A percentile compares a stretch with the other conserved stretches of the same genome.
Evolutionary conservation across 2,329 filamentous ascomycete genomes (phyloP).

Genomic region (Botryotinia narcissicola): DNA sequence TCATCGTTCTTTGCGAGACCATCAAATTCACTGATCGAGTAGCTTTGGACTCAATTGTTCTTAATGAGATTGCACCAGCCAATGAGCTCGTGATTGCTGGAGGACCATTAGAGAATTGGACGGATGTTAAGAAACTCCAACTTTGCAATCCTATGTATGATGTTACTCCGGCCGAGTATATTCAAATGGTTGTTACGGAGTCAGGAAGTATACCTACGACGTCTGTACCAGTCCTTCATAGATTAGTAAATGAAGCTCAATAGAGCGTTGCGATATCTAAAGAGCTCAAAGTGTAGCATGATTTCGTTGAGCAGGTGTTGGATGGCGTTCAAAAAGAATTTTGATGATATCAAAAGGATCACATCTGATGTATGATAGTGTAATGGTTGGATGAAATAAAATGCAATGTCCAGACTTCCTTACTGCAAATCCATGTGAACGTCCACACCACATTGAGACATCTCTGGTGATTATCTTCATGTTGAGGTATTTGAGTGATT

Average conservation of each 20-base stretch:
- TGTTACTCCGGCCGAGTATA: constrained; percentile 81
- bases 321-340: constrained; percentile 3
- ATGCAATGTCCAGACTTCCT: background rate
- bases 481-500: background rate
- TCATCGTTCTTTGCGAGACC: constrained; percentile 88
- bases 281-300: background rate
- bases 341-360: constrained; percentile 12
- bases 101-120: constrained; percentile 50
- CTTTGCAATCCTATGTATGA: constrained; percentile 82
- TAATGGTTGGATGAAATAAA: constrained; percentile 19
- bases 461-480: background rate
- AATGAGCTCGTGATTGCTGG: constrained; percentile 54
- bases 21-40: constrained; percentile 93
- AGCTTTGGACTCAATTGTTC: constrained; percentile 85
- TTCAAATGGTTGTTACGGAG: constrained; percentile 88
- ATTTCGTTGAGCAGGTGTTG: background rate
- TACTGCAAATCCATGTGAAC: background rate
- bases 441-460: background rate
- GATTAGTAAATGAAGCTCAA: constrained; percentile 48
- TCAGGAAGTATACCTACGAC: constrained; percentile 82
- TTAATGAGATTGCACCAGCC: constrained; percentile 85
- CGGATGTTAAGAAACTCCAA: constrained; percentile 58
- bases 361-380: constrained; percentile 26
- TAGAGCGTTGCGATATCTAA: constrained; percentile 8
- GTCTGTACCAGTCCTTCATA: constrained; percentile 74